These are phyloP conservation scores for Calonectria crousiana DNA, from an alignment of 2,329 filamentous ascomycete genomes.

Conservation along the genomic window DNA sequence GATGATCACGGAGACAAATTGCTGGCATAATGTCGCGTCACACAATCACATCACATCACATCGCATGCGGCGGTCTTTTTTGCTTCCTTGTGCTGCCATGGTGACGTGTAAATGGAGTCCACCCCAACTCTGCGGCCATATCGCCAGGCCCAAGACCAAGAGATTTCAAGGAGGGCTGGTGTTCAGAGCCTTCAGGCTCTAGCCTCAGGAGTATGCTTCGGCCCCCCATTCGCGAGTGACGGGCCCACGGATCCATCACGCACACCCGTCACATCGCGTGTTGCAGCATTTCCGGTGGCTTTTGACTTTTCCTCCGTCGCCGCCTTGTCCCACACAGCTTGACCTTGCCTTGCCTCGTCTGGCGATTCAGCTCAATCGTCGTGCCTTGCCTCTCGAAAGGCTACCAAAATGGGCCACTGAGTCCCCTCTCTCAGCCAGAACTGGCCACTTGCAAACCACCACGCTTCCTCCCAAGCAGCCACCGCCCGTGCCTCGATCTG, in stretches of 20 bases:
- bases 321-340: slow-evolving; percentile 22
- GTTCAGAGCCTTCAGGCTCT: slow-evolving; percentile 19
- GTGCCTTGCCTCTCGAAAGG: slow-evolving; percentile 3
- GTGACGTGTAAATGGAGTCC: slow-evolving; percentile 42
- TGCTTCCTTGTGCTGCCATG: slow-evolving; percentile 18
- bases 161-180: slow-evolving; percentile 6
- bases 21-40: slow-evolving; percentile 19
- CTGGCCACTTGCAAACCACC: slow-evolving; percentile 15
- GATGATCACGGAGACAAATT: slow-evolving; percentile 3
- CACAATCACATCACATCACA: slow-evolving; percentile 29
- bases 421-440: neutral
- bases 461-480: slow-evolving; percentile 5
- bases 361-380: neutral
- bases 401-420: slow-evolving; percentile 16
- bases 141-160: slow-evolving; percentile 27
- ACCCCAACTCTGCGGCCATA: slow-evolving; percentile 37
- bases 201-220: slow-evolving; percentile 16
- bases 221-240: slow-evolving; percentile 20
- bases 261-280: slow-evolving; percentile 31
- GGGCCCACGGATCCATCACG: slow-evolving; percentile 29
- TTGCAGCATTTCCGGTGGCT: slow-evolving; percentile 19
- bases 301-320: slow-evolving; percentile 24
- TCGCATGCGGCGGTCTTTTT: slow-evolving; percentile 22
- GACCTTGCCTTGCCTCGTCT: slow-evolving; percentile 23
- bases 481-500: slow-evolving; percentile 12